Evolutionary conservation across 305 asterid species (phyloP).

Genomic region (Striga hermonthica): DNA sequence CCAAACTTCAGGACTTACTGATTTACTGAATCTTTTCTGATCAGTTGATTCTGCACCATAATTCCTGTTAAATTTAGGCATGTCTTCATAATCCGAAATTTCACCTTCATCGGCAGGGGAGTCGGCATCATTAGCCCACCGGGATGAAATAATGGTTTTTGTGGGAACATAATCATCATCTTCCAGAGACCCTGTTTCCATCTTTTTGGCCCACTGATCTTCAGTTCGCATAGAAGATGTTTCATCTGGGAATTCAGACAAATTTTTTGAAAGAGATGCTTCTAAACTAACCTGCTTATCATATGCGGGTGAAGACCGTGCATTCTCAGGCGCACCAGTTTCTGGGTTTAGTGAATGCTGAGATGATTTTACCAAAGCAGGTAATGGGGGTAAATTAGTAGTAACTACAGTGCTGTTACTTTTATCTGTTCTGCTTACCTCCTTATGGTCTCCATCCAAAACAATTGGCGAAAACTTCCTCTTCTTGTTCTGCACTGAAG

Average conservation of each 20-base stretch:
- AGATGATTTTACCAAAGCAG: conserved; percentile 32
- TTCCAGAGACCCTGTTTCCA: conserved; percentile 36
- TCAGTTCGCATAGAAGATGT: conserved; percentile 35
- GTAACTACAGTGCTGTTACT: conserved; percentile 34
- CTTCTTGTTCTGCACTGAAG: conserved; percentile 48
- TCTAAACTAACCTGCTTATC: conserved; percentile 32
- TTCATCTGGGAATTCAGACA: conserved; percentile 38
- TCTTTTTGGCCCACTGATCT: conserved; percentile 33
- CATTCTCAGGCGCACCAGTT: conserved; percentile 29
- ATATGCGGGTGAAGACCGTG: conserved; percentile 33
- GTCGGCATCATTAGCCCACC: conserved; percentile 79
- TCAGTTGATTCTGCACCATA: conserved; percentile 44
- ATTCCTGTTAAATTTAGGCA: conserved; percentile 36
- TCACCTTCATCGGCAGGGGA: conserved; percentile 87
- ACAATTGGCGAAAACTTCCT: conserved; percentile 80
- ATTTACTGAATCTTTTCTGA: conserved; percentile 38
- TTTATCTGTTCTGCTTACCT: conserved; percentile 37
- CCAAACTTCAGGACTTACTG: conserved; percentile 54
- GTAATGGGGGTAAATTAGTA: conserved; percentile 32
- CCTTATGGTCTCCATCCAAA: conserved; percentile 78
- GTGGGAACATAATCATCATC: conserved; percentile 49
- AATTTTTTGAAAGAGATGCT: conserved; percentile 34
- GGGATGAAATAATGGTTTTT: conserved; percentile 60
- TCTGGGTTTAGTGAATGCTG: conserved; percentile 32
- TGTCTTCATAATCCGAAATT: conserved; percentile 56